phyloP scores from a whole-genome alignment of 2,329 filamentous ascomycete species.

The Penicillium sp. region DNA sequence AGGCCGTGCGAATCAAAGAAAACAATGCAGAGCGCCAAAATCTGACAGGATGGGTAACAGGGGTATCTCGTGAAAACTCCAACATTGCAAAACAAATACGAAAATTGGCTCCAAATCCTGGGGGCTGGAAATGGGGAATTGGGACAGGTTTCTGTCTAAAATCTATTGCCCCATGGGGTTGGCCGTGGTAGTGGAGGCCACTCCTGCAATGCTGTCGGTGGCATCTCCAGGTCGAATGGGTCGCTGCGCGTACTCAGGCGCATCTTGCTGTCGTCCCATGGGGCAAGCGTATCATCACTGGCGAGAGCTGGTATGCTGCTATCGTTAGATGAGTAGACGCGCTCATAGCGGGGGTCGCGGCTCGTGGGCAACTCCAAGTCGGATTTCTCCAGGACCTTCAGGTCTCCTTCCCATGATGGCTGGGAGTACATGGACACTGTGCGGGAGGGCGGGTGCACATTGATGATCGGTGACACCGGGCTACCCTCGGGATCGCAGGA shows the following conservation, averaged over 20 bases:
- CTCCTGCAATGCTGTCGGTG: slow-evolving; percentile 35
- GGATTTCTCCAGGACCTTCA: slow-evolving; percentile 7
- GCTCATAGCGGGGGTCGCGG: not conserved
- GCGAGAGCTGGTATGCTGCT: slow-evolving; percentile 9
- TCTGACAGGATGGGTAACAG: not conserved
- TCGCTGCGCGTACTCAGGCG: slow-evolving; percentile 35
- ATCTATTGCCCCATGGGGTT: not conserved
- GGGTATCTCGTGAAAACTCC: slow-evolving; percentile 2
- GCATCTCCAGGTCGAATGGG: slow-evolving; percentile 39
- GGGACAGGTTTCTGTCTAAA: not conserved
- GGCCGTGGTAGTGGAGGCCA: not conserved
- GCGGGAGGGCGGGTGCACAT: slow-evolving; percentile 18
- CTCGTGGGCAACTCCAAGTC: slow-evolving; percentile 14
- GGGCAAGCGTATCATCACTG: slow-evolving; percentile 3
- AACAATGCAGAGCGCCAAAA: not conserved
- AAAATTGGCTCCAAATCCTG: not conserved
- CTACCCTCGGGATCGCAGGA: slow-evolving; percentile 2
- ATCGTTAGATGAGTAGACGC: slow-evolving; percentile 3
- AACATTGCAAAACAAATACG: not conserved
- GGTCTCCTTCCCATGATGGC: slow-evolving; percentile 9
- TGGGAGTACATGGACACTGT: slow-evolving; percentile 20
- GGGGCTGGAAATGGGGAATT: not conserved
- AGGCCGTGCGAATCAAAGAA: not conserved
- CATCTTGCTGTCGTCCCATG: slow-evolving; percentile 7
- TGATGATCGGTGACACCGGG: slow-evolving; percentile 13